phyloP scores from a whole-genome alignment of 106 monocot genomes.

The Platanthera zijinensis region DNA sequence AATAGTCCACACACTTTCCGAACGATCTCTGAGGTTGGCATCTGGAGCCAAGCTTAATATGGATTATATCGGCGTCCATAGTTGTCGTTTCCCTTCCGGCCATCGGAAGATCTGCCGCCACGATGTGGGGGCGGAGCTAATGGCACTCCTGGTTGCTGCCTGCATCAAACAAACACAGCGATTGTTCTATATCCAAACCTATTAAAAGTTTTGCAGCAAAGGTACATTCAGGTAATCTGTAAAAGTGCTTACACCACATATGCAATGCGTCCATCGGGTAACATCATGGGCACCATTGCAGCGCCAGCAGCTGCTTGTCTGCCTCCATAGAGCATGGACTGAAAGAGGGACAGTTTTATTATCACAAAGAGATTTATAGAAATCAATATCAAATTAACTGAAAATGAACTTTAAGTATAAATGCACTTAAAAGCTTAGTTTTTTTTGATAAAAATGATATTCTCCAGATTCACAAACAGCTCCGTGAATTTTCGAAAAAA shows the following conservation, averaged over 20 bases:
- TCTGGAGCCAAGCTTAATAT: conserved; percentile 1
- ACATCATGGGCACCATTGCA: conserved; percentile 64
- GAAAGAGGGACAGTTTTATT: not conserved
- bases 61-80: conserved; percentile 18
- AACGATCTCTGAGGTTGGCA: no score
- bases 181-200: not conserved
- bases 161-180: conserved; percentile 6
- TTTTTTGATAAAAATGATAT: no score
- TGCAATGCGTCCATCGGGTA: conserved; percentile 68
- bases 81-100: conserved; percentile 12
- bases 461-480: no score
- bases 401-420: no score
- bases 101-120: conserved; percentile 2
- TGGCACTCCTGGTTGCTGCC: conserved; percentile 36
- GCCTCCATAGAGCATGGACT: conserved; percentile 57
- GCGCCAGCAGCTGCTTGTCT: conserved; percentile 24
- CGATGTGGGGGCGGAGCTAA: conserved; percentile 7
- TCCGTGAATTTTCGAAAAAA: no score
- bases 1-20: no score
- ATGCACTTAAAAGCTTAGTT: no score
- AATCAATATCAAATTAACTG: no score
- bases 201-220: not conserved
- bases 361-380: no score
- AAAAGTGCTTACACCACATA: conserved; percentile 58
- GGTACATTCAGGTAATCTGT: not conserved